Conservation (phyloP, 345 rosid species). For the Gossypium turneri region DNA sequence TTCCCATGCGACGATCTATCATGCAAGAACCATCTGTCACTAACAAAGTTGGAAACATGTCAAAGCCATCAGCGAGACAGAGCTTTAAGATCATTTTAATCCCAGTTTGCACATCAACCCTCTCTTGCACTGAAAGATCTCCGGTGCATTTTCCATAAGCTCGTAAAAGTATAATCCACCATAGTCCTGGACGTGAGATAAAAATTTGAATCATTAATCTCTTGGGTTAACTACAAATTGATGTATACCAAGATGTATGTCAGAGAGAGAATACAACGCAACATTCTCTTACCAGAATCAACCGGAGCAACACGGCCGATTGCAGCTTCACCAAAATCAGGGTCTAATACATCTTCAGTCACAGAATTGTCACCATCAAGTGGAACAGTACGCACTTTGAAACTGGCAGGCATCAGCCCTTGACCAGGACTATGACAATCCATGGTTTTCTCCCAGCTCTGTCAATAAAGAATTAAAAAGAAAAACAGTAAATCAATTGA, state of each 20-base stretch:
- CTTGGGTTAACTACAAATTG: background rate
- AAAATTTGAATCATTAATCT: background rate
- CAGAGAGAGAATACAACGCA: background rate
- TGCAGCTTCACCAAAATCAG: slow-evolving; percentile 95
- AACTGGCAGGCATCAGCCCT: slow-evolving; percentile 96
- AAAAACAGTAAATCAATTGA: background rate
- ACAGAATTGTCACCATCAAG: slow-evolving; percentile 77
- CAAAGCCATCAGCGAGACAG: slow-evolving; percentile 95
- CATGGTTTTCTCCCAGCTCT: slow-evolving; percentile 99
- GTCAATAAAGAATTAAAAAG: slow-evolving; percentile 2
- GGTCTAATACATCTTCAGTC: slow-evolving; percentile 86
- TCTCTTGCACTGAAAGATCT: slow-evolving; percentile 77
- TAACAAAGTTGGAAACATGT: slow-evolving; percentile 90
- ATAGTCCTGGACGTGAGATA: slow-evolving; percentile 48
- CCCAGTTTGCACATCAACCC: slow-evolving; percentile 96
- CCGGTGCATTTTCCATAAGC: slow-evolving; percentile 93
- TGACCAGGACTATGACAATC: slow-evolving; percentile 97
- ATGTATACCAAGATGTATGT: background rate
- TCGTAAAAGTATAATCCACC: slow-evolving; percentile 92
- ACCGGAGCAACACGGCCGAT: slow-evolving; percentile 99
- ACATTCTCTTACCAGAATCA: slow-evolving; percentile 61
- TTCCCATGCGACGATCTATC: slow-evolving; percentile 99
- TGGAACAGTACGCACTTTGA: slow-evolving; percentile 83
- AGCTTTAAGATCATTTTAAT: slow-evolving; percentile 83
- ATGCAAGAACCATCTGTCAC: slow-evolving; percentile 98